These are phyloP conservation scores for Magnusiomyces tetraspermus DNA, from an alignment of 1,139 yeast species.

Conservation along the genomic window DNA sequence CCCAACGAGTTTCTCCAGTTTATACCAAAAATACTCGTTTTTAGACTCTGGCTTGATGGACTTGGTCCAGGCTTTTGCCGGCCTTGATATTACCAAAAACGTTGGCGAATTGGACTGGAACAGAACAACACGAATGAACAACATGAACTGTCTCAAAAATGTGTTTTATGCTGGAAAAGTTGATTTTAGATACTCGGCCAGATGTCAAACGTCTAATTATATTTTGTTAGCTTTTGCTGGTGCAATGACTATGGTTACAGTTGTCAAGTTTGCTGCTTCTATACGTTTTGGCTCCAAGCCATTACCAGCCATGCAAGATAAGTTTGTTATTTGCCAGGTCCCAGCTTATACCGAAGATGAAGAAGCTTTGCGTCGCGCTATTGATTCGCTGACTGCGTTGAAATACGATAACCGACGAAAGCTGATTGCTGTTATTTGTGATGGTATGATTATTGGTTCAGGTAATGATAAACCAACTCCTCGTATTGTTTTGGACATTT, in stretches of 20 bases:
- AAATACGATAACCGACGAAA: conserved; percentile 37
- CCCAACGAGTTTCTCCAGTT: conserved; percentile 18
- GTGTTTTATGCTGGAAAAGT: conserved; percentile 27
- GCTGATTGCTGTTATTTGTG: conserved; percentile 32
- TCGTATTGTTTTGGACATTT: conserved; percentile 35
- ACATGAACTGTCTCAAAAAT: conserved; percentile 30
- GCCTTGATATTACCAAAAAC: conserved; percentile 25
- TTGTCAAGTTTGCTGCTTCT: conserved; percentile 36
- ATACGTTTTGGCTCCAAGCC: conserved; percentile 31
- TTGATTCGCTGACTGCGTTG: conserved; percentile 35
- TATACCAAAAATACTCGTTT: conserved; percentile 27
- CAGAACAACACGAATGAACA: conserved; percentile 22
- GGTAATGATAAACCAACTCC: conserved; percentile 39
- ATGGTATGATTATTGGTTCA: no score
- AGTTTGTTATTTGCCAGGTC: conserved; percentile 36
- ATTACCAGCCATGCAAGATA: conserved; percentile 34
- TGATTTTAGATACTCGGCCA: conserved; percentile 34
- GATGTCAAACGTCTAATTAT: conserved; percentile 35
- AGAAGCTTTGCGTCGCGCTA: conserved; percentile 35
- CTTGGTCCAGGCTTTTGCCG: conserved; percentile 25
- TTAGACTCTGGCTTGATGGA: conserved; percentile 28
- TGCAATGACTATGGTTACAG: conserved; percentile 26
- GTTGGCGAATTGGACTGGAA: conserved; percentile 21
- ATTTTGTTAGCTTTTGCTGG: conserved; percentile 33
- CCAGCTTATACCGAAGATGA: conserved; percentile 40